Conservation (phyloP, 805 yeast genomes). For the Metschnikowia lochheadii region DNA sequence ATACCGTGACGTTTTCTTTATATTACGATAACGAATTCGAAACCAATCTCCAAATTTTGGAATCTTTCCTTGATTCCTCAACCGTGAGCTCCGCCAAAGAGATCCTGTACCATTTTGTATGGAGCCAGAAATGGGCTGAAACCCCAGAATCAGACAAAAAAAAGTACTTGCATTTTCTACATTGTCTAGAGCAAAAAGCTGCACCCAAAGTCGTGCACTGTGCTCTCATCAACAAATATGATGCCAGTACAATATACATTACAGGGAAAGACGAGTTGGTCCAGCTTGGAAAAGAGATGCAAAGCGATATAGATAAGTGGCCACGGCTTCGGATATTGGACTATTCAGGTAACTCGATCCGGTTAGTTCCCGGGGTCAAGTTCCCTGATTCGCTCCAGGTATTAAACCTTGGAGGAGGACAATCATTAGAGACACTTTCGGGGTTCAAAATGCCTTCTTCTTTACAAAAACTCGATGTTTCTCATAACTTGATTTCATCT, state of each 20-base stretch:
- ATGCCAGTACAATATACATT: slow-evolving; percentile 28
- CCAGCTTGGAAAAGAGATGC: slow-evolving; percentile 34
- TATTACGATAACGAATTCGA: not conserved
- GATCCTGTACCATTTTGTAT: slow-evolving; percentile 31
- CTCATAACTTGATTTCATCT: slow-evolving; percentile 31
- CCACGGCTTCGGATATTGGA: slow-evolving; percentile 30
- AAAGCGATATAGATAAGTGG: slow-evolving; percentile 35
- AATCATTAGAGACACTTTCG: slow-evolving; percentile 34
- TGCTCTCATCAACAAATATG: slow-evolving; percentile 37
- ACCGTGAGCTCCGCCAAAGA: not conserved
- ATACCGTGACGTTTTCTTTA: not conserved
- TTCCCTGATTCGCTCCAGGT: slow-evolving; percentile 37
- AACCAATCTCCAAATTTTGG: not conserved
- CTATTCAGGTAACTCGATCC: slow-evolving; percentile 34
- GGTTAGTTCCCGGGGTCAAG: slow-evolving; percentile 36
- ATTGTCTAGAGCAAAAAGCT: slow-evolving; percentile 19
- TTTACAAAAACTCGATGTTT: slow-evolving; percentile 28
- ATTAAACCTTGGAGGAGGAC: slow-evolving; percentile 38
- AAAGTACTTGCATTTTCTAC: slow-evolving; percentile 24
- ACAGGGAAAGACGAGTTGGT: slow-evolving; percentile 33
- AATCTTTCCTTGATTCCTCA: not conserved
- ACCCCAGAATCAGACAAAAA: slow-evolving; percentile 23
- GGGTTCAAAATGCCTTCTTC: slow-evolving; percentile 38
- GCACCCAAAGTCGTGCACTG: slow-evolving; percentile 33
- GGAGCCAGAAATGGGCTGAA: slow-evolving; percentile 31